These are phyloP conservation scores for Citrullus colocynthis DNA, from an alignment of 306 rosid species.

Conservation along the genomic window DNA sequence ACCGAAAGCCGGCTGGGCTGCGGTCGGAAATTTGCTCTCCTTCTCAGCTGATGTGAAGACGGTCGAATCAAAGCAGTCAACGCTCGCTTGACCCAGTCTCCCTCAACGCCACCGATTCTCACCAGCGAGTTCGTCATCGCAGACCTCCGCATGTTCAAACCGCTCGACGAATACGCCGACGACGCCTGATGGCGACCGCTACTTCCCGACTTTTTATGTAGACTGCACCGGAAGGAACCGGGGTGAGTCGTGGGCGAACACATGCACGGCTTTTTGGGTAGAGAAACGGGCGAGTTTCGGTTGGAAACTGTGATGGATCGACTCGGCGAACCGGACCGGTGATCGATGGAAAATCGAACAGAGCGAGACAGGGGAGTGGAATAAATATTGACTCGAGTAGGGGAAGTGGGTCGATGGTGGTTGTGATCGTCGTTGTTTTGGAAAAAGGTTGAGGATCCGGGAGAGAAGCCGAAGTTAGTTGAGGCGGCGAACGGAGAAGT, in stretches of 20 bases:
- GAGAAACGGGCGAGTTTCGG: slow-evolving; percentile 36
- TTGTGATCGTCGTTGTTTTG: slow-evolving; percentile 5
- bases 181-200: slow-evolving; percentile 8
- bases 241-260: slow-evolving; percentile 86
- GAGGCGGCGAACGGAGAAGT: slow-evolving; percentile 69
- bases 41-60: slow-evolving; percentile 67
- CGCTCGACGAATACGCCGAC: slow-evolving; percentile 31
- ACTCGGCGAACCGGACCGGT: slow-evolving; percentile 62
- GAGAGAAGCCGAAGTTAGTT: slow-evolving; percentile 41
- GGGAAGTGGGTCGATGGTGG: slow-evolving; percentile 42
- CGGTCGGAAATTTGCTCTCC: slow-evolving; percentile 55
- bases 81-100: slow-evolving; percentile 89
- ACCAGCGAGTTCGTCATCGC: slow-evolving; percentile 93
- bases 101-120: slow-evolving; percentile 84
- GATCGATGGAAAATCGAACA: slow-evolving; percentile 63
- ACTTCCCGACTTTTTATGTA: slow-evolving; percentile 37
- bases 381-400: slow-evolving; percentile 67
- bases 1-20: slow-evolving; percentile 60
- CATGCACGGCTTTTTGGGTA: slow-evolving; percentile 55
- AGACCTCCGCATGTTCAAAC: slow-evolving; percentile 79
- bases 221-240: slow-evolving; percentile 79
- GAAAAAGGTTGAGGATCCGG: slow-evolving; percentile 37
- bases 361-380: slow-evolving; percentile 28
- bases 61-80: slow-evolving; percentile 75
- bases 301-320: slow-evolving; percentile 47